Evolutionary conservation across 306 rosid species (phyloP).

Genomic region (Medicago truncatula): DNA sequence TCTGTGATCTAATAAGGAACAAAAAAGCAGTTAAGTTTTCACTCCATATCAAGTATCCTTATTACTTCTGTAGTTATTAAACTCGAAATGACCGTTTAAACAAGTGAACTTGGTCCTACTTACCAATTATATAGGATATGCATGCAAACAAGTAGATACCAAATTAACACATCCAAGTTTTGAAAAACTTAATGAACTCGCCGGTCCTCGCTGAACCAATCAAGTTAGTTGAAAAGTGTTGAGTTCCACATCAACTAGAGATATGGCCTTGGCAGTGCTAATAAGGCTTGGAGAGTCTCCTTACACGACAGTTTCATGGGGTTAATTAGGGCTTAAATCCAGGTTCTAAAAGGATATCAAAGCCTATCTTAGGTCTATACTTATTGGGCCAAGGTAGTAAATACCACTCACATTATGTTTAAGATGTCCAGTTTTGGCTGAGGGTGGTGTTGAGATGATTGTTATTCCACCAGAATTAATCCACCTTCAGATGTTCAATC

Average conservation of each 20-base stretch:
- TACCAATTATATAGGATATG: neutral
- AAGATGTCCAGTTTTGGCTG: too few relatives aligned
- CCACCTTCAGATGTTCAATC: too few relatives aligned
- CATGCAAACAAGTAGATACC: neutral
- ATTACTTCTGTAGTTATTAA: neutral
- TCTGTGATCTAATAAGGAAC: neutral
- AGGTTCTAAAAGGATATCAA: neutral
- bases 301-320: neutral
- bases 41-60: slow-evolving; percentile 6
- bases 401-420: too few relatives aligned
- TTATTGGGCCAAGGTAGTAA: too few relatives aligned
- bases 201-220: neutral
- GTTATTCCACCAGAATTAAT: too few relatives aligned
- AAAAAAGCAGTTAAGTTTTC: neutral
- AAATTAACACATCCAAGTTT: neutral
- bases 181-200: neutral
- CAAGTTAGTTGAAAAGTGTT: neutral
- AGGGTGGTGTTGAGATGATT: too few relatives aligned
- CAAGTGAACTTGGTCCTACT: slow-evolving; percentile 11
- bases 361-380: neutral
- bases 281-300: neutral
- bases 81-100: neutral
- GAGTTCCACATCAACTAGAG: slow-evolving; percentile 9
- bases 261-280: neutral
- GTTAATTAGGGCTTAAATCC: neutral